These are phyloP conservation scores for Gaertneriomyces sp. DNA, from an alignment of 192 early-diverging fungal species.

Conservation along the genomic window DNA sequence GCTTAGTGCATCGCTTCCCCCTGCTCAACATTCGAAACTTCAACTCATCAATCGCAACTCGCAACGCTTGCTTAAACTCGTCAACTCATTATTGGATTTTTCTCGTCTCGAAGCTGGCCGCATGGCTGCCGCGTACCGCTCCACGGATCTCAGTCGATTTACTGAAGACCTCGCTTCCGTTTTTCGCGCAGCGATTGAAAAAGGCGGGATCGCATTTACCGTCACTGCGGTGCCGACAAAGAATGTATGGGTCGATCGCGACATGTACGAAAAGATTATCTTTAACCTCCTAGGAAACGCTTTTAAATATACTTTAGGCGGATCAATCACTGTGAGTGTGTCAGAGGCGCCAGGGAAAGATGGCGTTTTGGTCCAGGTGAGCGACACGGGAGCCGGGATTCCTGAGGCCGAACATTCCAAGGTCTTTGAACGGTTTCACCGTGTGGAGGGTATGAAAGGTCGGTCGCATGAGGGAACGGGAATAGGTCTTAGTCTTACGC, in stretches of 20 bases:
- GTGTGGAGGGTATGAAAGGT: slow-evolving; percentile 41
- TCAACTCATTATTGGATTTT: slow-evolving; percentile 52
- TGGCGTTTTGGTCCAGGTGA: slow-evolving; percentile 21
- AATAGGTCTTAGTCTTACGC: slow-evolving; percentile 34
- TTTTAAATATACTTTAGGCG: slow-evolving; percentile 50
- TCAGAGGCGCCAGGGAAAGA: not conserved
- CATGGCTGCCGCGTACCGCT: slow-evolving; percentile 39
- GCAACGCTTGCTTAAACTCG: slow-evolving; percentile 46
- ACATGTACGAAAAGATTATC: slow-evolving; percentile 53
- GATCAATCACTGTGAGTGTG: not conserved
- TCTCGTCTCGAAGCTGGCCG: slow-evolving; percentile 49
- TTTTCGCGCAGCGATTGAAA: slow-evolving; percentile 22
- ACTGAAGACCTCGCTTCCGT: slow-evolving; percentile 37
- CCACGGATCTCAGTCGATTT: slow-evolving; percentile 38
- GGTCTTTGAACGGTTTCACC: slow-evolving; percentile 51
- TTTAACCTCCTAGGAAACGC: slow-evolving; percentile 54
- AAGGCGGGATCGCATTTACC: slow-evolving; percentile 25
- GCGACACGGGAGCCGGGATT: slow-evolving; percentile 45
- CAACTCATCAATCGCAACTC: slow-evolving; percentile 46
- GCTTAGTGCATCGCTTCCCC: slow-evolving; percentile 26
- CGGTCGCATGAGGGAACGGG: slow-evolving; percentile 38
- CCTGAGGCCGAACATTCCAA: slow-evolving; percentile 32
- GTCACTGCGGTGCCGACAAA: slow-evolving; percentile 35
- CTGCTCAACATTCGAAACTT: slow-evolving; percentile 22
- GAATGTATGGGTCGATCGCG: slow-evolving; percentile 29